These are phyloP conservation scores for Inga leiocalycina DNA, from an alignment of 306 rosid species.

Conservation along the genomic window DNA sequence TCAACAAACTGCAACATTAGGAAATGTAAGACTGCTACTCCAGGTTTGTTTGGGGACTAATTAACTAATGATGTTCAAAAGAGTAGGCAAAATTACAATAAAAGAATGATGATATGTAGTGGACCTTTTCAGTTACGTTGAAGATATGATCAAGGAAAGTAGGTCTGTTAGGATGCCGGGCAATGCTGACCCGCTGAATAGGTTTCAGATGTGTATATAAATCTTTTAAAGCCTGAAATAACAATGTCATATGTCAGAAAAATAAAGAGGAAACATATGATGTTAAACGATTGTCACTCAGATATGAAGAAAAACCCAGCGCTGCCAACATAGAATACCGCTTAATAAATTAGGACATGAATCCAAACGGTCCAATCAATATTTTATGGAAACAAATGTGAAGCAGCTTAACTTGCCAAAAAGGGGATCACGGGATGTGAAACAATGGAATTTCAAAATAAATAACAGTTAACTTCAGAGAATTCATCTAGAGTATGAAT, in stretches of 20 bases:
- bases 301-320: constrained; percentile 25
- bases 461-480: not conserved
- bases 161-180: constrained; percentile 98
- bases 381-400: constrained; percentile 26
- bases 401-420: constrained; percentile 13
- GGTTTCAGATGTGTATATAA: constrained; percentile 75
- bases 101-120: constrained; percentile 16
- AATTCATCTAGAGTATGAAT: not conserved
- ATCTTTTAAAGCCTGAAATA: constrained; percentile 75
- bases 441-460: not conserved
- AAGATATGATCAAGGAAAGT: constrained; percentile 91
- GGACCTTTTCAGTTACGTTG: constrained; percentile 89
- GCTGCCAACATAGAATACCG: not conserved
- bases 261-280: constrained; percentile 22
- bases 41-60: constrained; percentile 27
- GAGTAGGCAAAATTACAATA: constrained; percentile 24
- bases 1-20: constrained; percentile 80
- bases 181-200: constrained; percentile 81
- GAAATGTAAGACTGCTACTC: constrained; percentile 24
- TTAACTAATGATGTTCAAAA: constrained; percentile 30
- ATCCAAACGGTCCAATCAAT: constrained; percentile 16
- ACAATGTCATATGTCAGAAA: constrained; percentile 26
- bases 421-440: not conserved
- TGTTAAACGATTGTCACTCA: not conserved
- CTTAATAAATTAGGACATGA: not conserved